Evolutionary conservation across 768 basidiomycete species (phyloP).

Genomic region (Suillus spraguei): DNA sequence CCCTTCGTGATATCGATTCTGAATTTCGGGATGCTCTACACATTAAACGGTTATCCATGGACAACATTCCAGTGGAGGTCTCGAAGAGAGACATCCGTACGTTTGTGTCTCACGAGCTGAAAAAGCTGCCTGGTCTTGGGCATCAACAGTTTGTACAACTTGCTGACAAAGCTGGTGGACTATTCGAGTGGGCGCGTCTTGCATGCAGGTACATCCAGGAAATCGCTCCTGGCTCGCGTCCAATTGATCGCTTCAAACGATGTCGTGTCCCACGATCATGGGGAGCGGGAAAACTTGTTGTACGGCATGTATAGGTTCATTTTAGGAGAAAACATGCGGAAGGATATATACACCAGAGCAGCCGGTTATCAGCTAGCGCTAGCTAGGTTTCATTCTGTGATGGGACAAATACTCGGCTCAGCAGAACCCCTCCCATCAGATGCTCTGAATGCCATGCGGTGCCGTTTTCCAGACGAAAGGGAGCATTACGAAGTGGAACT

Average conservation of each 20-base stretch:
- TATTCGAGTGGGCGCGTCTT: constrained; percentile 16
- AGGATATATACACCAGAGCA: background rate
- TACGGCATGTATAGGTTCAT: background rate
- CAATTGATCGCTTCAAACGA: constrained; percentile 3
- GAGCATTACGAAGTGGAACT: background rate
- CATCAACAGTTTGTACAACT: background rate
- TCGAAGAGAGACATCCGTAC: background rate
- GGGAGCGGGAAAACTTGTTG: background rate
- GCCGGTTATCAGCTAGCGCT: background rate
- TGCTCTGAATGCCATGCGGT: background rate
- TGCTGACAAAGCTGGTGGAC: constrained; percentile 1
- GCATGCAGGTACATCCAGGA: constrained; percentile 5
- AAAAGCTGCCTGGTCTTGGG: background rate
- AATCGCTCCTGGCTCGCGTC: background rate
- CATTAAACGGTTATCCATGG: constrained; percentile 1
- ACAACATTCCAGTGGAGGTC: background rate
- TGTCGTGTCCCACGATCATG: background rate
- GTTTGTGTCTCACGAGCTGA: background rate
- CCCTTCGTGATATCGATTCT: constrained; percentile 1
- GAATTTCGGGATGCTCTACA: background rate
- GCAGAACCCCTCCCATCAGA: background rate
- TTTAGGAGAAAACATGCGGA: background rate
- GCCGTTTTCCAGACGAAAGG: background rate
- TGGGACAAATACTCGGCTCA: constrained; percentile 9
- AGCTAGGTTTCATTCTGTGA: constrained; percentile 7